These are phyloP conservation scores for Hyphopichia wangnamkhiaoensis DNA, from an alignment of 1,139 yeast species.

Conservation along the genomic window DNA sequence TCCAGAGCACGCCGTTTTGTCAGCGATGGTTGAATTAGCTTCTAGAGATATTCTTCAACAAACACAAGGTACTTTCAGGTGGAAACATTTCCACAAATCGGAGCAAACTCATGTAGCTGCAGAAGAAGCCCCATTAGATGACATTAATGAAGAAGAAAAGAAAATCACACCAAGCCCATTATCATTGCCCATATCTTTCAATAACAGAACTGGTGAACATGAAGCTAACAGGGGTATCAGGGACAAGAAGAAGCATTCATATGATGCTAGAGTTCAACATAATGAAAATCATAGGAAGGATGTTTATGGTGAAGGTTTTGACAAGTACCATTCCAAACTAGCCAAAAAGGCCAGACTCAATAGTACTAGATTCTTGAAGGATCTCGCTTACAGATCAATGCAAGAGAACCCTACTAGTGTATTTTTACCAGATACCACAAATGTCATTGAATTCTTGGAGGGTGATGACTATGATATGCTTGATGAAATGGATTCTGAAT, in stretches of 20 bases:
- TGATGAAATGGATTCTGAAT: conserved; percentile 41
- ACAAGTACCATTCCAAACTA: conserved; percentile 51
- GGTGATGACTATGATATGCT: conserved; percentile 41
- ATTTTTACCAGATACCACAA: conserved; percentile 59
- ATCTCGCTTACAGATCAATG: conserved; percentile 54
- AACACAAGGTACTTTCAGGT: conserved; percentile 46
- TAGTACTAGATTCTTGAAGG: conserved; percentile 54
- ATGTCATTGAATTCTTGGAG: conserved; percentile 55
- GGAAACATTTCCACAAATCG: conserved; percentile 41
- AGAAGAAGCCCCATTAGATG: conserved; percentile 25
- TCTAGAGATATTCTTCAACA: conserved; percentile 62
- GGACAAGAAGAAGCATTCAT: conserved; percentile 77
- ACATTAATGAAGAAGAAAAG: conserved; percentile 28
- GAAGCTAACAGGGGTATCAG: conserved; percentile 82
- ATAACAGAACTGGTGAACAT: conserved; percentile 74
- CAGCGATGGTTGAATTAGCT: conserved; percentile 76
- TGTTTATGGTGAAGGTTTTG: conserved; percentile 75
- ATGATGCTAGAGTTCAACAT: conserved; percentile 77
- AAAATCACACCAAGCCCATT: conserved; percentile 34
- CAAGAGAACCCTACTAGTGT: conserved; percentile 35
- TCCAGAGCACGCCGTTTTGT: conserved; percentile 36
- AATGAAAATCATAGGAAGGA: conserved; percentile 65
- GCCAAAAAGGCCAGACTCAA: conserved; percentile 53
- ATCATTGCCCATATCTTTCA: conserved; percentile 66
- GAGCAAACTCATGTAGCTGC: conserved; percentile 16